phyloP scores from a whole-genome alignment of 257 asterid genomes.

The Pogostemon cablin region DNA sequence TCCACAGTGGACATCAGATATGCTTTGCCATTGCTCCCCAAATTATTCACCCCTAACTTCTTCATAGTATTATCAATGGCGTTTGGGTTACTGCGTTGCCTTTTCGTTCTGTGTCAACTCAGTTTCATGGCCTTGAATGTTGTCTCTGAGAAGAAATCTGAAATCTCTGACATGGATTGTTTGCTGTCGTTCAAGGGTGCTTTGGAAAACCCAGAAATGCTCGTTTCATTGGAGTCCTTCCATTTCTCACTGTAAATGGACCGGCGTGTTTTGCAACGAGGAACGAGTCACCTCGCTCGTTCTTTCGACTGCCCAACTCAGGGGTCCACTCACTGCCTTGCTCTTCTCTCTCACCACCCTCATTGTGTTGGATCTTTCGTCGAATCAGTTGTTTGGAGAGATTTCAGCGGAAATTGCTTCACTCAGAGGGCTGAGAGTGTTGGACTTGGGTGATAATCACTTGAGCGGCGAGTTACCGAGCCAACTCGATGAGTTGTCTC shows the following conservation, averaged over 20 bases:
- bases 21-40: constrained; percentile 6
- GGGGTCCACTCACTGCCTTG: constrained; percentile 48
- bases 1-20: neutral
- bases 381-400: constrained; percentile 51
- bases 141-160: constrained; percentile 15
- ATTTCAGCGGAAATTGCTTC: constrained; percentile 46
- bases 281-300: constrained; percentile 59
- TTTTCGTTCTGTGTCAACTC: constrained; percentile 33
- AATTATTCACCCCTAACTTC: neutral
- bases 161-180: constrained; percentile 43
- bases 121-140: constrained; percentile 32
- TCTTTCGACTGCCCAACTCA: constrained; percentile 51
- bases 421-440: constrained; percentile 37
- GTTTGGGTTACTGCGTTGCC: constrained; percentile 18
- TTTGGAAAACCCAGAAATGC: constrained; percentile 52
- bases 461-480: constrained; percentile 62
- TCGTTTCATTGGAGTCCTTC: constrained; percentile 61
- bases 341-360: constrained; percentile 58
- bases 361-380: constrained; percentile 58
- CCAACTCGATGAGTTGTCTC: constrained; percentile 47
- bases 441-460: constrained; percentile 64
- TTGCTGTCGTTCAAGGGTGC: constrained; percentile 60
- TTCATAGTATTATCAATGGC: constrained; percentile 26
- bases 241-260: constrained; percentile 68
- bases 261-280: constrained; percentile 62